Conservation (phyloP, 345 rosid species). For the Kandelia obovata region DNA sequence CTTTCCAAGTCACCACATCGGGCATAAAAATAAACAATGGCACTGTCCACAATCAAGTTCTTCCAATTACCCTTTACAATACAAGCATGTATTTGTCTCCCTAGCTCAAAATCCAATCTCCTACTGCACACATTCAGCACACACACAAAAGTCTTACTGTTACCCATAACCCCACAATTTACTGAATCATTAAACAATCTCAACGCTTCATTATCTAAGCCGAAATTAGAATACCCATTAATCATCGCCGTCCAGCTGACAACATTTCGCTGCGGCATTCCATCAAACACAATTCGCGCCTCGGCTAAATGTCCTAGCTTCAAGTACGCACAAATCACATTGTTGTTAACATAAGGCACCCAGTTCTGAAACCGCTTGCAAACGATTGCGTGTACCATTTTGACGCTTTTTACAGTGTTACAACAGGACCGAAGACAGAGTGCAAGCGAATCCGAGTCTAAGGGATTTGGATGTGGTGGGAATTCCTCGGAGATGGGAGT, state of each 20-base stretch:
- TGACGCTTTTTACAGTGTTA: slow-evolving; percentile 33
- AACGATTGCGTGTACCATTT: slow-evolving; percentile 52
- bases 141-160: slow-evolving; percentile 66
- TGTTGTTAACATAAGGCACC: slow-evolving; percentile 52
- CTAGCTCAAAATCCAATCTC: slow-evolving; percentile 54
- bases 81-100: slow-evolving; percentile 66
- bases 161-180: slow-evolving; percentile 39
- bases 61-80: slow-evolving; percentile 52
- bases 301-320: slow-evolving; percentile 39
- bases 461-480: neutral
- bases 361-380: slow-evolving; percentile 41
- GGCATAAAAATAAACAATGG: slow-evolving; percentile 60
- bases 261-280: slow-evolving; percentile 58
- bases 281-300: slow-evolving; percentile 75
- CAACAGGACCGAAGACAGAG: slow-evolving; percentile 60
- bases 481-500: neutral
- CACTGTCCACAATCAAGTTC: slow-evolving; percentile 67
- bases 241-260: slow-evolving; percentile 82
- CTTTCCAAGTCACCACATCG: slow-evolving; percentile 54
- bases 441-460: slow-evolving; percentile 41
- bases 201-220: slow-evolving; percentile 57
- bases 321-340: slow-evolving; percentile 53
- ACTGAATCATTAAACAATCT: slow-evolving; percentile 40
- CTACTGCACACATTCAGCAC: slow-evolving; percentile 60
- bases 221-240: slow-evolving; percentile 53